Percentiles rank a stretch among this genome's conserved stretches.
These are phyloP conservation scores for Amborella trichopoda DNA, from an alignment of 164 flowering plant species.

Conservation along the genomic window DNA sequence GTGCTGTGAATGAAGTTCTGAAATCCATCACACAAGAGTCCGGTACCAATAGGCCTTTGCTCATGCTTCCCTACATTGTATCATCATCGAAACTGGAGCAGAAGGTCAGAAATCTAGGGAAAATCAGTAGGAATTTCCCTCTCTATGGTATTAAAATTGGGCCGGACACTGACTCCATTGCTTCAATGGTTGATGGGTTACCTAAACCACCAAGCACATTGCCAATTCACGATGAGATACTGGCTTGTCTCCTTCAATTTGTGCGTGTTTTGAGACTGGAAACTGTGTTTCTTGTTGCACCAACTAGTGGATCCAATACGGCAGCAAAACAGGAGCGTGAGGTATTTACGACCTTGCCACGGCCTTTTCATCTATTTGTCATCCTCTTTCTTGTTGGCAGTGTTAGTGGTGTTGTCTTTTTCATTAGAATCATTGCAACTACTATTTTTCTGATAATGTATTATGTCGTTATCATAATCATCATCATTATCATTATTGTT, in stretches of 20 bases:
- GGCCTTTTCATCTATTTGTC: no score
- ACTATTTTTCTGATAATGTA: no score
- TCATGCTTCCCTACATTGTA: conserved; percentile 44
- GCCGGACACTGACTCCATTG: conserved; percentile 28
- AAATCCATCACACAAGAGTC: conserved; percentile 24
- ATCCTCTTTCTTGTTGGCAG: neutral
- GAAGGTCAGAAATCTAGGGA: conserved; percentile 1
- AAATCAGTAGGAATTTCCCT: neutral
- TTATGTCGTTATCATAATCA: no score
- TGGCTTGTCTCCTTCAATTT: conserved; percentile 52
- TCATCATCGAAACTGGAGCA: conserved; percentile 31
- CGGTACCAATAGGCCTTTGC: conserved; percentile 25
- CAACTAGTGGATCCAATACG: conserved; percentile 14
- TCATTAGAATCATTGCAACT: no score
- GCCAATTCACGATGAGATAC: conserved; percentile 48
- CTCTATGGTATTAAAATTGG: conserved; percentile 45
- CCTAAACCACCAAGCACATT: conserved; percentile 29
- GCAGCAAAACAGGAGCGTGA: conserved; percentile 25
- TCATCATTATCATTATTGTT: neutral
- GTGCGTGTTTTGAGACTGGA: conserved; percentile 39
- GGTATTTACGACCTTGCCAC: conserved; percentile 35
- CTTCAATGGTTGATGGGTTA: conserved; percentile 19
- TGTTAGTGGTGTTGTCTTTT: neutral
- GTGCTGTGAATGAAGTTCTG: conserved; percentile 52
- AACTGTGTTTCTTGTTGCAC: conserved; percentile 47